Base-by-base conservation (phyloP, 768 basidiomycete species). In the Gymnopilus dilepis region DNA sequence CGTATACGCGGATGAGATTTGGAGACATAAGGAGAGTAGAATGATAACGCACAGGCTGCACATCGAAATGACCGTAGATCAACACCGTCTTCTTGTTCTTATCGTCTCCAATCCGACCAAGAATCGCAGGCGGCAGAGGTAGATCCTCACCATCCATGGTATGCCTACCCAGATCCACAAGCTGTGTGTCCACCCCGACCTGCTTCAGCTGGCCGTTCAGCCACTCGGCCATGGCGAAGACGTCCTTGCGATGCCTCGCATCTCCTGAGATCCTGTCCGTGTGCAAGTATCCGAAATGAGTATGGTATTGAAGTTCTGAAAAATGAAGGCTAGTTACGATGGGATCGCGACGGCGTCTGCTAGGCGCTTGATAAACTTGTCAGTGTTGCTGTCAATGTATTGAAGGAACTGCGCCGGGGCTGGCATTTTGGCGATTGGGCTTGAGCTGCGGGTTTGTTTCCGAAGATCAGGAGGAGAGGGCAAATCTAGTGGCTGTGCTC, bases 11-110 rank as follows among this genome's bases (percentile, higher is more conserved):
- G n/a, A n/a, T n/a, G 33, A 9, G 42, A 42, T 56, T 26, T 34
- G 2, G 21, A 17, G 43, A 9, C 12, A 51, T 3, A 30, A n/a
- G n/a, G n/a, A n/a, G n/a, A n/a, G n/a, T n/a, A n/a, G 47, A n/a
- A 19, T 24, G n/a, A 8, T 30, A 6, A 58, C 58, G 31, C 61
- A 92, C 92, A 8, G 96, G 95, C 69, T 97, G 96, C 6, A 97
- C 96, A 71, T 97, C 95, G 70, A 94, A 97, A 74, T 98, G 96
- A 1, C 94, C 96, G 71, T 98, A 98, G 31, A 98, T 77, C 28
- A 97, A 83, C 33, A 98, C 87, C 0, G 95, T 99, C 84, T 92
- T 96, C 87, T 98, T 98, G 70, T 79, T 85, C 13, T 86, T 87
- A 74, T 97, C 94, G 37, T 87, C 80, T 3, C 97, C 97, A 64